Conservation (phyloP, 2,329 filamentous ascomycete species). For the Ascocoryne sarcoides region DNA sequence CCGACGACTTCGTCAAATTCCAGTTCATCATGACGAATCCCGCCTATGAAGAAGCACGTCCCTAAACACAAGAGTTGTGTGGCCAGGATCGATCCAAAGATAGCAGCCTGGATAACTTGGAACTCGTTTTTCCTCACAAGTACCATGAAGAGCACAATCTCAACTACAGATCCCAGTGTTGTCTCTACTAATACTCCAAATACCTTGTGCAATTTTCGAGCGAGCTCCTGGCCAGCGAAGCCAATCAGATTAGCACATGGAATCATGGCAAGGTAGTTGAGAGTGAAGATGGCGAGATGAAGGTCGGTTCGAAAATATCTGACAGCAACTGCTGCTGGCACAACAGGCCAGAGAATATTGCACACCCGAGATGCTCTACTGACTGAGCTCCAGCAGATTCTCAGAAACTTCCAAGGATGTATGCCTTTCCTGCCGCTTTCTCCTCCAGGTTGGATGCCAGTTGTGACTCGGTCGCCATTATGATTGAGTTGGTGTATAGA, state of each 20-base stretch:
- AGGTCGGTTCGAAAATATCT: slow-evolving; percentile 44
- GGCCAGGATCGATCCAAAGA: slow-evolving; percentile 73
- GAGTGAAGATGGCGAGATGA: slow-evolving; percentile 56
- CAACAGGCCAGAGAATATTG: slow-evolving; percentile 68
- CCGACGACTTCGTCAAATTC: slow-evolving; percentile 67
- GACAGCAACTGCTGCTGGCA: slow-evolving; percentile 62
- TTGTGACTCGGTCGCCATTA: slow-evolving; percentile 25
- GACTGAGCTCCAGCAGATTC: slow-evolving; percentile 54
- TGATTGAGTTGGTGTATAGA: slow-evolving; percentile 13
- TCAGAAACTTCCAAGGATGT: slow-evolving; percentile 54
- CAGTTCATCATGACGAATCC: slow-evolving; percentile 58
- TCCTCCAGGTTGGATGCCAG: slow-evolving; percentile 40
- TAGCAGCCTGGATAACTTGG: slow-evolving; percentile 73
- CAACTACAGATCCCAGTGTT: slow-evolving; percentile 64
- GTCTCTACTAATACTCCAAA: slow-evolving; percentile 54
- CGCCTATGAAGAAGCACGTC: slow-evolving; percentile 70
- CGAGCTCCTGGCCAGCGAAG: slow-evolving; percentile 63
- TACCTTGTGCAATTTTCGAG: slow-evolving; percentile 68
- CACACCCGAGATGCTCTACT: slow-evolving; percentile 54
- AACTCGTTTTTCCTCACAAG: slow-evolving; percentile 49
- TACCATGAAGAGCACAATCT: slow-evolving; percentile 76
- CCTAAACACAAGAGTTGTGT: slow-evolving; percentile 76
- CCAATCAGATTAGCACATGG: slow-evolving; percentile 68
- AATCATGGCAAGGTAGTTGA: slow-evolving; percentile 70
- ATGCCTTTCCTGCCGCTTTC: slow-evolving; percentile 62